phyloP scores from a whole-genome alignment of 305 asterid genomes.

The Euphrasia arctica region DNA sequence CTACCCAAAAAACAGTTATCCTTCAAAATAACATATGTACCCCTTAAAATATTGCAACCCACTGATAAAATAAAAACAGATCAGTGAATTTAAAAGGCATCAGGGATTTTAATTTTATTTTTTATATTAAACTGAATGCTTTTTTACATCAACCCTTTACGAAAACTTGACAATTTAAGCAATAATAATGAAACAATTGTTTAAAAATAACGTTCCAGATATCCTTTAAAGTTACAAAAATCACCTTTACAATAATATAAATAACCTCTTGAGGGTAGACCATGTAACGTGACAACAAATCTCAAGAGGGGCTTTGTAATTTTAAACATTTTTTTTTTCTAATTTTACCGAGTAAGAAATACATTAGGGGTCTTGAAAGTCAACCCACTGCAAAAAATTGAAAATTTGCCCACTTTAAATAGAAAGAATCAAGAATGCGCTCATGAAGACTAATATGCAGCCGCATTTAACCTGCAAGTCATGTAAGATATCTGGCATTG shows the following conservation, averaged over 20 bases:
- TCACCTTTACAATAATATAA: background rate
- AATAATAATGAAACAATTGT: too few relatives aligned
- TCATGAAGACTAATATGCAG: constrained; percentile 3
- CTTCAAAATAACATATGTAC: background rate
- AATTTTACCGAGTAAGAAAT: background rate
- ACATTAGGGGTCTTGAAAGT: background rate
- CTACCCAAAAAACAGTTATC: background rate
- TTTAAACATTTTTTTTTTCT: background rate
- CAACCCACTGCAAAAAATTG: background rate
- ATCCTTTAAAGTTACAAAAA: background rate
- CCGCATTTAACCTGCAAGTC: constrained; percentile 65
- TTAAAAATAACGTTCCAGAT: background rate
- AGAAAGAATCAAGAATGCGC: background rate
- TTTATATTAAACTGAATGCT: too few relatives aligned
- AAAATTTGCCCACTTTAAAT: background rate
- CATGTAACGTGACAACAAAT: background rate
- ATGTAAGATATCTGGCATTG: constrained; percentile 95
- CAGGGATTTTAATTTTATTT: too few relatives aligned
- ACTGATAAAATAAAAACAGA: background rate
- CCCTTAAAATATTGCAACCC: background rate
- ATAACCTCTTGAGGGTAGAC: background rate
- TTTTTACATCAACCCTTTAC: too few relatives aligned
- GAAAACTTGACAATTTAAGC: too few relatives aligned
- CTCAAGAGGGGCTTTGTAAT: background rate
- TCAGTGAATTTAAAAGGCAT: too few relatives aligned